phyloP scores from a whole-genome alignment of 768 basidiomycete genomes.

The Leccinum rimulosum region DNA sequence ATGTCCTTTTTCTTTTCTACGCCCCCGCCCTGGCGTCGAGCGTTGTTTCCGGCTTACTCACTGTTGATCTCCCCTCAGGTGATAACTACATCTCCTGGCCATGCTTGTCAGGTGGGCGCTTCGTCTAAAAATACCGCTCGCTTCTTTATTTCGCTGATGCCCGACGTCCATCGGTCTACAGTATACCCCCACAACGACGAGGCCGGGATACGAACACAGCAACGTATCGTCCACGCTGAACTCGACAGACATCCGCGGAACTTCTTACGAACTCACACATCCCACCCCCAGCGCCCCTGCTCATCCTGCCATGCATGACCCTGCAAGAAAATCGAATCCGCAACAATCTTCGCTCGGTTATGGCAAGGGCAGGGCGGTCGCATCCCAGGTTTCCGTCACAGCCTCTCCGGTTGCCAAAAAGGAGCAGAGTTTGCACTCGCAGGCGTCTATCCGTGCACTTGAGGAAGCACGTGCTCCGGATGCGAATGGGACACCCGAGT shows the following conservation, averaged over 20 bases:
- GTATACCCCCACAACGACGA: constrained; percentile 23
- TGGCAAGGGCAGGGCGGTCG: constrained; percentile 16
- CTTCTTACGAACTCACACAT: constrained; percentile 28
- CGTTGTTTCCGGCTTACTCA: neutral
- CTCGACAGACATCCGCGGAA: constrained; percentile 26
- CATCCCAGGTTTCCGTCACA: constrained; percentile 8
- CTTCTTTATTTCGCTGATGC: constrained; percentile 6
- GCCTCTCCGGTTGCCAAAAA: constrained; percentile 14
- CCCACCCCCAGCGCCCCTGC: constrained; percentile 10
- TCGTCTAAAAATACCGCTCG: neutral
- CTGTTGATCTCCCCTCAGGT: constrained; percentile 41
- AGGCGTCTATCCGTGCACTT: constrained; percentile 13
- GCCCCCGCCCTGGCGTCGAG: neutral
- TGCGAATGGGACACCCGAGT: constrained; percentile 6
- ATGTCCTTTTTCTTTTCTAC: constrained; percentile 16
- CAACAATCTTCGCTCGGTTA: constrained; percentile 25
- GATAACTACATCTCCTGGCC: constrained; percentile 64
- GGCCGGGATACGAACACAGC: constrained; percentile 21
- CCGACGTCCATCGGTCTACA: constrained; percentile 8
- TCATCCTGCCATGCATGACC: constrained; percentile 15
- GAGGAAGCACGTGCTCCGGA: constrained; percentile 22
- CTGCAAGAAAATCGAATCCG: constrained; percentile 9
- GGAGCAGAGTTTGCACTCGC: constrained; percentile 17
- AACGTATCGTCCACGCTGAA: constrained; percentile 21
- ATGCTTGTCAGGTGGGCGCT: constrained; percentile 58